Evolutionary conservation across 1,284 basidiomycete genomes (phyloP).

Genomic region (Apiotrichum domesticum): DNA sequence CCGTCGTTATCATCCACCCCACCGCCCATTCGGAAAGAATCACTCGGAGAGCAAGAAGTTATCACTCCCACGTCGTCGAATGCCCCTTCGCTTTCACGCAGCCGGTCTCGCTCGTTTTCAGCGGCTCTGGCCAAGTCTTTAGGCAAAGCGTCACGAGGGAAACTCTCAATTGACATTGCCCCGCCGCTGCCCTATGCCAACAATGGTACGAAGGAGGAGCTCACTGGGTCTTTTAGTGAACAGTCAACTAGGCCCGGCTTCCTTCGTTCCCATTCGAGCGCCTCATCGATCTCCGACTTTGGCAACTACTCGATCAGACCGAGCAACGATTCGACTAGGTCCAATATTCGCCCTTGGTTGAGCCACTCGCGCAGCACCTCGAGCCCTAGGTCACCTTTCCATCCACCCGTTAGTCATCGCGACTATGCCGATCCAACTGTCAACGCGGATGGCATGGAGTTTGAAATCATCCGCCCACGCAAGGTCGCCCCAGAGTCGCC

Average conservation of each 20-base stretch:
- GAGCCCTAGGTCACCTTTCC: neutral
- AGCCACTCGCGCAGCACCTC: neutral
- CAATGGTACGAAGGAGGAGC: neutral
- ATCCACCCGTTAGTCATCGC: constrained; percentile 28
- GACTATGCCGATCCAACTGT: constrained; percentile 41
- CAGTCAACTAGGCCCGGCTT: neutral
- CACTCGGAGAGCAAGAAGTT: neutral
- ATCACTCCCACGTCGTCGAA: neutral
- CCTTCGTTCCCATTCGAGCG: neutral
- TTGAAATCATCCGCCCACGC: constrained; percentile 42
- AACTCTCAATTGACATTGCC: neutral
- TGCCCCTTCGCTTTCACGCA: constrained; percentile 15
- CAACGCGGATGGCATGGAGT: constrained; percentile 43
- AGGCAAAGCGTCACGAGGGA: constrained; percentile 3
- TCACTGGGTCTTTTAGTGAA: neutral
- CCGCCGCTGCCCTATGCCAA: neutral
- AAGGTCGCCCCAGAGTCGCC: neutral
- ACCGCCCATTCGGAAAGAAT: too few relatives aligned
- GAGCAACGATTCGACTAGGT: neutral
- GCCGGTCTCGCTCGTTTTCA: constrained; percentile 38
- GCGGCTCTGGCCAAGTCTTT: constrained; percentile 28
- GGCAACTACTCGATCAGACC: neutral
- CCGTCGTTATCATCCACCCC: too few relatives aligned
- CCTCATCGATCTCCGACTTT: neutral
- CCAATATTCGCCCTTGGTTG: neutral